phyloP scores from a whole-genome alignment of 257 asterid genomes.

The Rubia yunnanensis region DNA sequence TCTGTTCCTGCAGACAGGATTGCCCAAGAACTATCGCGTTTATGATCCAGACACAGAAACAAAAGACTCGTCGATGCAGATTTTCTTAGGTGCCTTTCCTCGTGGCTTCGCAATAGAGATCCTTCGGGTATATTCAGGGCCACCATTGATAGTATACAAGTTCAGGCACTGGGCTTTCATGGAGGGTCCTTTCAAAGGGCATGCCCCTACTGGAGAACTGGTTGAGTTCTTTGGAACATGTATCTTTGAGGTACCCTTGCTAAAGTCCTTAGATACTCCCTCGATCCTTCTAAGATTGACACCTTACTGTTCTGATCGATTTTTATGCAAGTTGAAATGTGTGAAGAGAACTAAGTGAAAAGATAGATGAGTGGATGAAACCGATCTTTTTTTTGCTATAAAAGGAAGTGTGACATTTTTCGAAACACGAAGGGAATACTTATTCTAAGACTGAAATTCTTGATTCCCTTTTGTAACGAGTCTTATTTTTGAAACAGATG shows the following conservation, averaged over 20 bases:
- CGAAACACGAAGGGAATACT: too few relatives aligned
- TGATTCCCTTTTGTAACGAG: neutral
- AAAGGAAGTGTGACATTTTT: too few relatives aligned
- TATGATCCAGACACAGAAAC: conserved; percentile 55
- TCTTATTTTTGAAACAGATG: conserved; percentile 27
- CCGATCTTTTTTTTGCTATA: too few relatives aligned
- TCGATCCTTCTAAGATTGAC: too few relatives aligned
- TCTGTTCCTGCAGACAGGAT: conserved; percentile 51
- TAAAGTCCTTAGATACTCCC: too few relatives aligned
- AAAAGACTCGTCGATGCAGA: conserved; percentile 39
- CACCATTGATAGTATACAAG: conserved; percentile 50
- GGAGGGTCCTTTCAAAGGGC: conserved; percentile 56
- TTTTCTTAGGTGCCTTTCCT: conserved; percentile 44
- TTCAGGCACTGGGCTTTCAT: conserved; percentile 80
- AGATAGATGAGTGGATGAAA: too few relatives aligned
- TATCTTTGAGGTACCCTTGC: too few relatives aligned
- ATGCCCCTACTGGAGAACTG: conserved; percentile 53
- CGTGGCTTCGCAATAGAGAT: conserved; percentile 65
- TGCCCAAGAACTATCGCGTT: conserved; percentile 40
- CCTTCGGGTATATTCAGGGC: conserved; percentile 61
- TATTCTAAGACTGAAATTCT: too few relatives aligned
- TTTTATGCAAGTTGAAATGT: too few relatives aligned
- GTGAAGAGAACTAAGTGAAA: too few relatives aligned
- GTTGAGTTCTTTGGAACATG: conserved; percentile 40
- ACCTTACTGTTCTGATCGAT: too few relatives aligned